Base-by-base conservation (phyloP, 495 filamentous ascomycete genomes). In the Penicillium verhagenii region DNA sequence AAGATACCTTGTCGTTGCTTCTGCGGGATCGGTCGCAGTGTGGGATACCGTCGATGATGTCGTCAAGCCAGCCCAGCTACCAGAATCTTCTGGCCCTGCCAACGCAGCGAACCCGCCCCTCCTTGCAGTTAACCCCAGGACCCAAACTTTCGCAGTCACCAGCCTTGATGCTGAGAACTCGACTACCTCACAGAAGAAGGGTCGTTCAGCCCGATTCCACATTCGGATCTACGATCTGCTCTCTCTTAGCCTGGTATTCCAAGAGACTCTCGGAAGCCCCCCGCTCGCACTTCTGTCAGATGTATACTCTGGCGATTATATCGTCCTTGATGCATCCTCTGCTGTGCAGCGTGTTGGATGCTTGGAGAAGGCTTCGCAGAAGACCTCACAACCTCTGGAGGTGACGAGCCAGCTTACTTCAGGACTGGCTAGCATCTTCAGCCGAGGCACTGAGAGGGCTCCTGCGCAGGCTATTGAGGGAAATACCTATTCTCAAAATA, bases 301-400 rank as follows among this genome's bases (percentile, higher is more conserved):
- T 57, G 40, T 55, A 45, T 67, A 67, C 23, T 84, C 84, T 1
- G 75, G 79, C 24, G 84, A 85, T 16, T 90, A 84, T 57, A 61
- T 88, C 20, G 61, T 82, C 28, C 62, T 89, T 14, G 75, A 77
- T 60, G 40, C 60, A 7, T 54, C 62, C 13, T 70, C 66, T 39
- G 67, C 56, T 52, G 63, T 78, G 31, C 65, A 67, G 38, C 62
- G 86, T 83, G 61, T 77, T 79, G 40, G 79, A 72, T 46, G 84
- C 80, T 35, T 81, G 82, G 59, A 70, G 82, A 60, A 83, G 77
- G 70, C 80, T 68, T 21, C 63, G 74, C 53, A 80, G 57, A 53
- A 78, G 56, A 74, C 81, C 25, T 70, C 78, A n/a, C 77, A 82
- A 54, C 69, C 82, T 16, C 54, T 58, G 18, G 61, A 71, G 26